Evolutionary conservation across 2,329 filamentous ascomycete genomes (phyloP).

Genomic region (Cadophora sp.): DNA sequence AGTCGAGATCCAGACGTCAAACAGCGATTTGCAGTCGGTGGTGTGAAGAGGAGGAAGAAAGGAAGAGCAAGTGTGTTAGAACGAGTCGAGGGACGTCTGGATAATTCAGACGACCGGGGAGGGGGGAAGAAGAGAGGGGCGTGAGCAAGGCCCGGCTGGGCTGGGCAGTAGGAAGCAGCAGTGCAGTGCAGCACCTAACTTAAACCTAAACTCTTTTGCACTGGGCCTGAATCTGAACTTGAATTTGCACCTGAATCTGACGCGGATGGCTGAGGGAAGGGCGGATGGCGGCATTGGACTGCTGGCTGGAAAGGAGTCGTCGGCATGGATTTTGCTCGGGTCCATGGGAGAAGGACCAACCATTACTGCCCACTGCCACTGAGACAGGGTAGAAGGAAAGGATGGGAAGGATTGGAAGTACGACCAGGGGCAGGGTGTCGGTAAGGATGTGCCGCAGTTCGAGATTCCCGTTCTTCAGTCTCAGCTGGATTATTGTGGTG

Average conservation of each 20-base stretch:
- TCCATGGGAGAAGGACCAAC: background rate
- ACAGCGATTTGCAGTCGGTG: background rate
- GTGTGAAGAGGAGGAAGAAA: background rate
- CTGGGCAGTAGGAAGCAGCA: background rate
- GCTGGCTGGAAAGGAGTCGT: background rate
- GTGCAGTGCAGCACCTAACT: background rate
- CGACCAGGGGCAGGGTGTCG: background rate
- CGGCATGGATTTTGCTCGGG: background rate
- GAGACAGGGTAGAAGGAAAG: background rate
- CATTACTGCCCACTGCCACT: background rate
- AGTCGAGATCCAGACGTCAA: slow-evolving; percentile 7
- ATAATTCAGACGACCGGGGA: slow-evolving; percentile 1
- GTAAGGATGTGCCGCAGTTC: slow-evolving; percentile 1
- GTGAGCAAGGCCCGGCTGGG: background rate
- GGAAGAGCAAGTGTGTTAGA: background rate
- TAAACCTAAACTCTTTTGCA: background rate
- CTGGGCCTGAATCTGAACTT: background rate
- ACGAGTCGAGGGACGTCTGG: background rate
- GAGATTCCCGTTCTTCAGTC: background rate
- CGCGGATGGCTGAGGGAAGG: background rate
- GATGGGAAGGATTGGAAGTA: background rate
- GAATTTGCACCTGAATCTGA: too few species aligned
- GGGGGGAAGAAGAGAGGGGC: background rate
- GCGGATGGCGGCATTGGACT: background rate
- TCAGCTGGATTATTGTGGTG: background rate